Base-by-base conservation (phyloP, 441 rosid genomes). In the Omphalea diandra region DNA sequence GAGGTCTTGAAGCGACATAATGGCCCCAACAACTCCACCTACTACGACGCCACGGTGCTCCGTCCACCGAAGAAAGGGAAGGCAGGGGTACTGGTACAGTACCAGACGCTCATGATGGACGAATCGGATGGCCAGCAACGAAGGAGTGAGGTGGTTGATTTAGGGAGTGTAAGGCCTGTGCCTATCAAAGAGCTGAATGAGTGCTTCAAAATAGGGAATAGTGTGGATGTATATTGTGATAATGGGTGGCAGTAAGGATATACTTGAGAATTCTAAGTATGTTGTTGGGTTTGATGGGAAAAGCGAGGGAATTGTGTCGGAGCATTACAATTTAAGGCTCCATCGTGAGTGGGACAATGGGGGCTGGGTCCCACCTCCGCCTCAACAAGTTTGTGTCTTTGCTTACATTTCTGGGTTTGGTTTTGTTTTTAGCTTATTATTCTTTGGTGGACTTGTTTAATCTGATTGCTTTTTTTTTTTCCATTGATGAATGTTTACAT, bases 171-270 rank as follows among this genome's bases (percentile, higher is more conserved):
- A 8, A 80, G 88, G 46, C 88, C 88, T 0, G 53, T 49, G 50
- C 87, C 80, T 14, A 84, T 86, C 9, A 52, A 15, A 11, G 79
- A 71, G 31, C 47, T 35, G n/a, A 73, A 41, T 29, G 70, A 66
- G 41, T n/a, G 71, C 32, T 85, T 85, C 68, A 54, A 53, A 62
- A 61, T 49, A 9, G 83, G 83, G 0, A 87, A 85, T 29, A 41
- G 63, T 8, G 92, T 85, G 24, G 92, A 87, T 40, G 85, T 82
- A 7, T 78, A 60, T 43, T 47, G 49, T 26, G 84, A 76, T 7
- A 41, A 75, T 3, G 87, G 82, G 53, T 85, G 87, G 93, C 80
- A 73, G 31, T n/a, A n/a, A n/a, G n/a, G n/a, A n/a, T n/a, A n/a
- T n/a, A n/a, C n/a, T n/a, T n/a, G n/a, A n/a, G n/a, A n/a, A n/a